Conservation (phyloP, 78 protist species). For the Paulinella micropora region DNA sequence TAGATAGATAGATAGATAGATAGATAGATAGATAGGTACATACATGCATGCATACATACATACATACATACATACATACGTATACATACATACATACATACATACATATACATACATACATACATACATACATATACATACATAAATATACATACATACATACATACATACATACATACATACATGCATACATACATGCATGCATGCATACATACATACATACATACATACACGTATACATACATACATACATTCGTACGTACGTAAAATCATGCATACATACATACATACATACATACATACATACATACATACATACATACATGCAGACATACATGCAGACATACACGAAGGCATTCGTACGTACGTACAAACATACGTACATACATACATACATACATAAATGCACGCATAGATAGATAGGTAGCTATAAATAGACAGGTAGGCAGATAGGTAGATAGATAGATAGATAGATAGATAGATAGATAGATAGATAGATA, state of each 20-base stretch:
- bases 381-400: not conserved
- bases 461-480: not conserved
- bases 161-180: not conserved
- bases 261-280: not conserved
- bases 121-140: not conserved
- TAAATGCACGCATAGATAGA: not conserved
- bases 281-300: not conserved
- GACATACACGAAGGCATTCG: not conserved
- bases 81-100: not conserved
- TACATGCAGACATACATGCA: not conserved
- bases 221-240: not conserved
- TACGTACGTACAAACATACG: not conserved
- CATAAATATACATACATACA: not conserved
- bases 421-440: not conserved
- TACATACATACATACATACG: not conserved
- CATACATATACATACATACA: not conserved
- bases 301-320: not conserved
- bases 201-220: not conserved
- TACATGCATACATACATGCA: not conserved
- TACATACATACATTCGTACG: not conserved
- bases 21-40: not conserved
- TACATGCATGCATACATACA: not conserved
- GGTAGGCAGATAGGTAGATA: not conserved
- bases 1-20: not conserved
- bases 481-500: not conserved